Evolutionary conservation across 306 rosid genomes (phyloP).

Genomic region (Lathyrus oleraceus): DNA sequence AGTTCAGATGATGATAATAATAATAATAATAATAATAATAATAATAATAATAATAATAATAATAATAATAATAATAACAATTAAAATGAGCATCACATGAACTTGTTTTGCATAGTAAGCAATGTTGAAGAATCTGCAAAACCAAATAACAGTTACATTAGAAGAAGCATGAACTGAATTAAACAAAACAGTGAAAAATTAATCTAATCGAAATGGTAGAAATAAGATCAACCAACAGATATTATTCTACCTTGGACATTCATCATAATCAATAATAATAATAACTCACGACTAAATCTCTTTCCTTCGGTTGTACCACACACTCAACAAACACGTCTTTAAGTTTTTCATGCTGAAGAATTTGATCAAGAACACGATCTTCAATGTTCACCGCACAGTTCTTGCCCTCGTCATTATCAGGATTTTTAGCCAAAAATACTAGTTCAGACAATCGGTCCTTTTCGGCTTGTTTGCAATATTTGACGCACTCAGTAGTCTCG

Average conservation of each 20-base stretch:
- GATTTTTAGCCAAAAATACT: conserved; percentile 44
- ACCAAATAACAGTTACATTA: neutral
- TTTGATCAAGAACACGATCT: conserved; percentile 35
- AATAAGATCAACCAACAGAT: neutral
- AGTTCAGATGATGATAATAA: no score
- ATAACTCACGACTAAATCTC: conserved; percentile 11
- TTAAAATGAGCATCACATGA: no score
- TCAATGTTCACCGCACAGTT: neutral
- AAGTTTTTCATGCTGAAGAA: conserved; percentile 34
- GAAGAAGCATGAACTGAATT: neutral
- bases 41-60: no score
- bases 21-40: no score
- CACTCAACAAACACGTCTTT: conserved; percentile 37
- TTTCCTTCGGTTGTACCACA: conserved; percentile 22
- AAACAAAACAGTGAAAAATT: neutral
- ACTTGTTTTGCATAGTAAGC: neutral
- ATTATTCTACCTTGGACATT: neutral
- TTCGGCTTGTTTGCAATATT: conserved; percentile 34
- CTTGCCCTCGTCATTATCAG: neutral
- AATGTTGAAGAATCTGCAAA: neutral
- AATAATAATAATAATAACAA: no score
- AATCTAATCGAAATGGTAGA: neutral
- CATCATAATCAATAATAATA: neutral
- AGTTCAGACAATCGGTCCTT: conserved; percentile 40
- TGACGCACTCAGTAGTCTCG: conserved; percentile 31